A percentile compares a stretch with the other conserved stretches of the same genome.
Evolutionary conservation across 2,329 filamentous ascomycete genomes (phyloP).

Genomic region (Diaporthe ampelina): DNA sequence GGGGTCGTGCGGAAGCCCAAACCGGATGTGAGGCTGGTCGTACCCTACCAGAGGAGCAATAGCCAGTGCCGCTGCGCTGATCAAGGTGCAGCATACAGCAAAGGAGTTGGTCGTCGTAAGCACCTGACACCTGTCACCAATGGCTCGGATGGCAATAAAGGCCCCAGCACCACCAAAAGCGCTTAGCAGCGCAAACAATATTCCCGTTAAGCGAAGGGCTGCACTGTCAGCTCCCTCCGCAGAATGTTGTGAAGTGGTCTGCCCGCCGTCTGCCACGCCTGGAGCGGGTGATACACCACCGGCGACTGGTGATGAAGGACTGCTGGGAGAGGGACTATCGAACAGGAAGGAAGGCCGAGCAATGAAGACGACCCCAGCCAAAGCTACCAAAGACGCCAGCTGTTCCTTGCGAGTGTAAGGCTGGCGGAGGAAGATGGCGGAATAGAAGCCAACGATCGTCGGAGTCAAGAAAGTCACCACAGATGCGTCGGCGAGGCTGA

Average conservation of each 20-base stretch:
- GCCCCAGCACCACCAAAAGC: slow-evolving; percentile 79
- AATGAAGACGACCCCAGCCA: slow-evolving; percentile 86
- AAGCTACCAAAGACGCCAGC: slow-evolving; percentile 80
- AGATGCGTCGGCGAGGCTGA: slow-evolving; percentile 88
- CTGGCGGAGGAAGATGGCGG: slow-evolving; percentile 80
- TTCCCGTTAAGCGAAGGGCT: slow-evolving; percentile 76
- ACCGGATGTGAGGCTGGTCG: slow-evolving; percentile 62
- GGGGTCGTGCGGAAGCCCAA: slow-evolving; percentile 54
- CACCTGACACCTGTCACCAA: slow-evolving; percentile 37
- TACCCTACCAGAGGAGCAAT: slow-evolving; percentile 58
- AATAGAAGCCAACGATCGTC: slow-evolving; percentile 83
- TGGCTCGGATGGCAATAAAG: slow-evolving; percentile 44
- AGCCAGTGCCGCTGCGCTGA: slow-evolving; percentile 24
- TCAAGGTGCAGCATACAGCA: slow-evolving; percentile 49
- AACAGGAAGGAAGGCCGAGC: slow-evolving; percentile 70
- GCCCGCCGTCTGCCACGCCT: slow-evolving; percentile 9
- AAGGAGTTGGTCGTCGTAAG: slow-evolving; percentile 40
- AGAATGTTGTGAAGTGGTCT: not conserved
- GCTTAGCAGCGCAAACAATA: slow-evolving; percentile 80
- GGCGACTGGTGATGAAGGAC: not conserved
- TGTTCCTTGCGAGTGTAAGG: slow-evolving; percentile 85
- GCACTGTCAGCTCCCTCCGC: slow-evolving; percentile 63
- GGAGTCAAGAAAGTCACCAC: slow-evolving; percentile 91
- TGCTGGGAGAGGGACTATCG: not conserved
- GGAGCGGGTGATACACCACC: slow-evolving; percentile 9